Percentiles rank a stretch among this genome's conserved stretches.
These are phyloP conservation scores for Anthoceros angustus DNA, from an alignment of 225 moss, liverwort and hornwort genomes.

Conservation along the genomic window DNA sequence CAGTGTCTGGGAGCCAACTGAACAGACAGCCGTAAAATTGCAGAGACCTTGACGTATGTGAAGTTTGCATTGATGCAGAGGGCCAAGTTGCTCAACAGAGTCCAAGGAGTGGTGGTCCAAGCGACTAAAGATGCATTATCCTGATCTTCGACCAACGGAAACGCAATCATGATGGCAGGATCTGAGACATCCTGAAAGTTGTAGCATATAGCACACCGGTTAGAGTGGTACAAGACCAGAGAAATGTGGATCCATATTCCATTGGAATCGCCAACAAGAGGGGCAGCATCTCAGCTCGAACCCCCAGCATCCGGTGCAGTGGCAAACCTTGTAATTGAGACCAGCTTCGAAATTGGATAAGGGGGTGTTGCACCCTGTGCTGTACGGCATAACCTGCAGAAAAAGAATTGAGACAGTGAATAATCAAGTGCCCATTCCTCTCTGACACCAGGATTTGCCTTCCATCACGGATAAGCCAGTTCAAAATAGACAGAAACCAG, in stretches of 20 bases:
- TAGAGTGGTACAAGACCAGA: too few species aligned
- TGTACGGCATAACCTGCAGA: conserved; percentile 97
- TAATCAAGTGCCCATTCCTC: too few species aligned
- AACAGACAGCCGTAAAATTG: conserved; percentile 8
- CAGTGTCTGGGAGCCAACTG: not conserved
- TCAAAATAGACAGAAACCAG: not conserved
- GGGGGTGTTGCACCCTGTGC: conserved; percentile 76
- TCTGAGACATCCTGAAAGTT: conserved; percentile 73
- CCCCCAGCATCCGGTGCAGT: too few species aligned
- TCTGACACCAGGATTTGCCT: conserved; percentile 15
- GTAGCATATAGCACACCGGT: too few species aligned
- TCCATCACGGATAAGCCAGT: not conserved
- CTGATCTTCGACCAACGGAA: conserved; percentile 68
- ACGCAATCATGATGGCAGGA: conserved; percentile 77
- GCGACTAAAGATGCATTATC: conserved; percentile 67
- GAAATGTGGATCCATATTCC: too few species aligned
- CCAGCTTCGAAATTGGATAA: conserved; percentile 93
- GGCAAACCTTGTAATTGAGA: conserved; percentile 95
- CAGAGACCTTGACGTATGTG: conserved; percentile 51
- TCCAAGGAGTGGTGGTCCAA: conserved; percentile 98
- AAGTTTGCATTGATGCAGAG: conserved; percentile 71
- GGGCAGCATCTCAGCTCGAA: too few species aligned
- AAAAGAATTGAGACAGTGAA: too few species aligned
- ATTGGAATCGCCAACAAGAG: too few species aligned
- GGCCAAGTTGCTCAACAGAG: conserved; percentile 73